Conservation (phyloP, 139 green algal genomes). For the Chlamydomonas eustigma region DNA sequence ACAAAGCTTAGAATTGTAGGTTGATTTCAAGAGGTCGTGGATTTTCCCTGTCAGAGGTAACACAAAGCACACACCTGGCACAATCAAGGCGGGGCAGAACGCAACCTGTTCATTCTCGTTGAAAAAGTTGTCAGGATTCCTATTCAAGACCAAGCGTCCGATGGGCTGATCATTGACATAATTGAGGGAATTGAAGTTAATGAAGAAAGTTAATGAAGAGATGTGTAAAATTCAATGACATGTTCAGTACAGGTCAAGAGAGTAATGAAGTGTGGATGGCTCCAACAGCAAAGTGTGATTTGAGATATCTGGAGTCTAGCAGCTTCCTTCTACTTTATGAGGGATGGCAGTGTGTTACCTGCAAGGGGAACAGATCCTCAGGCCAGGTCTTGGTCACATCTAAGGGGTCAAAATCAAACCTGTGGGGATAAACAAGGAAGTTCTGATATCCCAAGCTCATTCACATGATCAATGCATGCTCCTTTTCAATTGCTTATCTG, state of each 20-base stretch:
- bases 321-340: no score
- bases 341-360: no score
- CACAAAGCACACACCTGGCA: constrained; percentile 44
- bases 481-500: no score
- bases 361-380: constrained; percentile 73
- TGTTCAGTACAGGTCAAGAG: no score
- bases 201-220: no score
- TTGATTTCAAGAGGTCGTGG: neutral
- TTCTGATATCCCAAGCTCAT: neutral
- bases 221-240: no score
- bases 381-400: constrained; percentile 85
- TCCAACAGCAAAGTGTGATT: no score
- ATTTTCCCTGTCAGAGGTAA: neutral
- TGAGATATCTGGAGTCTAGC: no score
- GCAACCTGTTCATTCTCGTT: constrained; percentile 78
- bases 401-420: constrained; percentile 71
- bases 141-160: constrained; percentile 77
- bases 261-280: no score
- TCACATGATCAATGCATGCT: no score
- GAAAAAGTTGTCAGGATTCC: constrained; percentile 84
- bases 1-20: neutral
- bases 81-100: constrained; percentile 76
- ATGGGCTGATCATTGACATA: no score
- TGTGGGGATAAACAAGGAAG: constrained; percentile 10
- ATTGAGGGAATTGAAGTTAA: no score